Conservation (phyloP, 495 filamentous ascomycete genomes). For the Aspergillus egyptiacus region DNA sequence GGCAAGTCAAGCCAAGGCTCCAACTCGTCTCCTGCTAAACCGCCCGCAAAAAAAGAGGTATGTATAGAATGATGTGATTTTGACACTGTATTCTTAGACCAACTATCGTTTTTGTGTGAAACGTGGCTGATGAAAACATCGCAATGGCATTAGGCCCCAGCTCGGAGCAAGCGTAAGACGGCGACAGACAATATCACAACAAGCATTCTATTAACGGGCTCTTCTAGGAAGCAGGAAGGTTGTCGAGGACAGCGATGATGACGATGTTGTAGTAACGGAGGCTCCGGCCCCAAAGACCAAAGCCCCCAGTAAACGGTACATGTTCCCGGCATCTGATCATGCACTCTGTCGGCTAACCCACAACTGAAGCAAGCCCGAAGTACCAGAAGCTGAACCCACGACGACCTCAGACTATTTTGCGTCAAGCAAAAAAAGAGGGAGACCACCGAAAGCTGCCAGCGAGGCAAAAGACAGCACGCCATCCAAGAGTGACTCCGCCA, state of each 20-base stretch:
- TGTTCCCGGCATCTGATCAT: background rate
- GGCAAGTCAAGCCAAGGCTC: slow-evolving; percentile 41
- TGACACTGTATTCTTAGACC: background rate
- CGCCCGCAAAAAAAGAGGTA: slow-evolving; percentile 40
- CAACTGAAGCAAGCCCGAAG: slow-evolving; percentile 38
- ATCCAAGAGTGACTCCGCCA: slow-evolving; percentile 17
- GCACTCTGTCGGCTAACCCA: background rate
- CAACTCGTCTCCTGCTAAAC: slow-evolving; percentile 26
- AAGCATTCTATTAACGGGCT: slow-evolving; percentile 9
- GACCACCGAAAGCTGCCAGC: slow-evolving; percentile 27
- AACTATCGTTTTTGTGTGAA: background rate
- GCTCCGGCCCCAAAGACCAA: slow-evolving; percentile 42
- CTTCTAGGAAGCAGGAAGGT: slow-evolving; percentile 59
- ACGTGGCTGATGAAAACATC: background rate
- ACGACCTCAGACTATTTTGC: slow-evolving; percentile 58
- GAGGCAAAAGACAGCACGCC: slow-evolving; percentile 10
- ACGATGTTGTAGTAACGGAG: slow-evolving; percentile 32
- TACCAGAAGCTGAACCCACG: slow-evolving; percentile 46
- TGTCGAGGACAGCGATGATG: slow-evolving; percentile 71
- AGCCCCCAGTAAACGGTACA: slow-evolving; percentile 37
- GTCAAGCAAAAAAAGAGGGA: slow-evolving; percentile 47
- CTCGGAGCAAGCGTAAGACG: slow-evolving; percentile 38
- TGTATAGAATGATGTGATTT: background rate
- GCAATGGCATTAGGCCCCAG: slow-evolving; percentile 22
- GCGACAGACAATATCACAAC: background rate